Conservation (phyloP, 305 asterid genomes). For the Vinca major region DNA sequence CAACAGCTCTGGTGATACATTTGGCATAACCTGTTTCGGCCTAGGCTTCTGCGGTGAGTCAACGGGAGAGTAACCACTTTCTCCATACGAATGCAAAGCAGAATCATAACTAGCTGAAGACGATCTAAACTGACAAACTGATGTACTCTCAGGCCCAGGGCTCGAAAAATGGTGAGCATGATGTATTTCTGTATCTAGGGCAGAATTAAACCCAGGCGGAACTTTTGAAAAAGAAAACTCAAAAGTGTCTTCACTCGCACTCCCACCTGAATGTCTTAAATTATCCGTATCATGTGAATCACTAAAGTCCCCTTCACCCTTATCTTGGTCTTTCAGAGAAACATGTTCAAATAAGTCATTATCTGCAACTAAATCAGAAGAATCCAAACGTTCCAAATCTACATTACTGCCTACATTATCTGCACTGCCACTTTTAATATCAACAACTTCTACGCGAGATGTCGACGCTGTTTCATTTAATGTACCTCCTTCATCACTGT, state of each 20-base stretch:
- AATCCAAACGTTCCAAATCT: constrained; percentile 35
- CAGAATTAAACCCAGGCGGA: constrained; percentile 42
- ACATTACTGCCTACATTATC: constrained; percentile 31
- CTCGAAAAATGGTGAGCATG: constrained; percentile 40
- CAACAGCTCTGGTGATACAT: constrained; percentile 92
- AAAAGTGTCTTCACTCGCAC: constrained; percentile 52
- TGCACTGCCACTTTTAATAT: constrained; percentile 17
- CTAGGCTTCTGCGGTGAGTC: constrained; percentile 64
- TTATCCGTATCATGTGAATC: constrained; percentile 36
- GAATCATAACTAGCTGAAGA: constrained; percentile 56
- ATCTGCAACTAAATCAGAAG: constrained; percentile 32
- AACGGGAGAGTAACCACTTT: constrained; percentile 40
- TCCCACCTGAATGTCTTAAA: constrained; percentile 39
- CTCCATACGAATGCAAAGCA: constrained; percentile 41
- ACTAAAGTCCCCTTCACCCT: constrained; percentile 27
- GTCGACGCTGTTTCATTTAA: constrained; percentile 25
- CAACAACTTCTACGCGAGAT: constrained; percentile 23
- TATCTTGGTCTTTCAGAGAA: constrained; percentile 56
- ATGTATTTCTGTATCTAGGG: constrained; percentile 32
- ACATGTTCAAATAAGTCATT: constrained; percentile 63
- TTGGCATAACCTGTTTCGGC: constrained; percentile 46
- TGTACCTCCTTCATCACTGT: constrained; percentile 27
- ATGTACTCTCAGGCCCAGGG: constrained; percentile 40
- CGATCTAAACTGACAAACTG: constrained; percentile 29
- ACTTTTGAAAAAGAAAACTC: constrained; percentile 45